Evolutionary conservation across 23 red algal genomes (phyloP).

Genomic region (Cyanidiococcus yangmingshanensis): DNA sequence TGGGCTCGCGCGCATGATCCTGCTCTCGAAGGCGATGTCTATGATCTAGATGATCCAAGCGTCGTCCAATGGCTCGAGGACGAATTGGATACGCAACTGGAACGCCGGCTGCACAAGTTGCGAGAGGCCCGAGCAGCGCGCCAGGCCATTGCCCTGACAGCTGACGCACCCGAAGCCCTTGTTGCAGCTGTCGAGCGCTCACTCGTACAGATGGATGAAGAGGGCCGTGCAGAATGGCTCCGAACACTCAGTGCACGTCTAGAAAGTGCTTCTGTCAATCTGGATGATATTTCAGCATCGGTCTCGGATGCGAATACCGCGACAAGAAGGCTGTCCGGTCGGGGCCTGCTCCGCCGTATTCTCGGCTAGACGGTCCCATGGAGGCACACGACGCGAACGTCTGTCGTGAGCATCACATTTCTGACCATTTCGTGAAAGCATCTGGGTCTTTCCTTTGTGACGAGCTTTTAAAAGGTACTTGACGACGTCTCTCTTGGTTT

Average conservation of each 20-base stretch:
- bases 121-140: background rate
- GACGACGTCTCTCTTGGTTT: too few species aligned
- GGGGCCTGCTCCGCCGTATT: background rate
- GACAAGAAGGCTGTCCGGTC: background rate
- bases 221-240: background rate
- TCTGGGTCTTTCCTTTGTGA: too few species aligned
- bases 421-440: too few species aligned
- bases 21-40: background rate
- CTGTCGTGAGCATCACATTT: too few species aligned
- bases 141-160: background rate
- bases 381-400: too few species aligned
- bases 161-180: background rate
- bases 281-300: background rate
- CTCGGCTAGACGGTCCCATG: too few species aligned
- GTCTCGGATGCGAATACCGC: background rate
- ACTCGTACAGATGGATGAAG: constrained; percentile 17
- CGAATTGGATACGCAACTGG: constrained; percentile 8
- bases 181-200: background rate
- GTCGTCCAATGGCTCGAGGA: constrained; percentile 43
- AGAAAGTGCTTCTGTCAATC: background rate
- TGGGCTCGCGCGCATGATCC: constrained; percentile 34
- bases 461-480: too few species aligned
- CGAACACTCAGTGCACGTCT: background rate
- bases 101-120: constrained; percentile 14
- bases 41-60: constrained; percentile 26